phyloP scores from a whole-genome alignment of 1,284 basidiomycete genomes.

The Malassezia arunalokei region DNA sequence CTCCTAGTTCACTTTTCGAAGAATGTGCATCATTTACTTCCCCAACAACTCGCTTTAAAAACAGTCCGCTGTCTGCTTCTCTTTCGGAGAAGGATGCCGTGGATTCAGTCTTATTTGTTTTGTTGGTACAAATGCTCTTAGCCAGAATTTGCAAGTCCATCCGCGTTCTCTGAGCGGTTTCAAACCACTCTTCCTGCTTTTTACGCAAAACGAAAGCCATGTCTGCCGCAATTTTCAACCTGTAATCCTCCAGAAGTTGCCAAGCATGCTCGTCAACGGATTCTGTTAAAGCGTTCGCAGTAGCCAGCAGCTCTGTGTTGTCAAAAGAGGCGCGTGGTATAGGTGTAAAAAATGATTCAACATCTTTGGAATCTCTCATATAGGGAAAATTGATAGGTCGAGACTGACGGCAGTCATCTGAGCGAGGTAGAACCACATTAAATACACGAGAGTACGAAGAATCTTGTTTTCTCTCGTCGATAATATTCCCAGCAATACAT shows the following conservation, averaged over 20 bases:
- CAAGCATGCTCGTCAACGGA: neutral
- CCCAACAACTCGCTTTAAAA: too few species aligned
- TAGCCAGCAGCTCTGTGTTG: neutral
- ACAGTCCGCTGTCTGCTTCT: too few species aligned
- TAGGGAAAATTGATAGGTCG: neutral
- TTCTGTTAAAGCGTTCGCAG: neutral
- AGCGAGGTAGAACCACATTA: neutral
- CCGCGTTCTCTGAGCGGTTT: neutral
- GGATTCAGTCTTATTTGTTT: too few species aligned
- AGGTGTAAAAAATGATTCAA: neutral
- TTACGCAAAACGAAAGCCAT: neutral
- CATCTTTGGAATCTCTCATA: neutral
- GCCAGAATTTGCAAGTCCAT: neutral
- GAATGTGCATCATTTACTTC: too few species aligned
- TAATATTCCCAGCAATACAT: neutral
- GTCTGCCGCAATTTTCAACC: neutral
- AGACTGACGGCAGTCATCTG: neutral
- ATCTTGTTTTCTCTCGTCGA: neutral
- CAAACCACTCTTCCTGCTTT: neutral
- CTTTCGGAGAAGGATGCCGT: too few species aligned
- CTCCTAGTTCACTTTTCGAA: too few species aligned
- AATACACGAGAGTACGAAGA: neutral
- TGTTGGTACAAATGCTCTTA: too few species aligned
- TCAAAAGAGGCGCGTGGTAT: neutral
- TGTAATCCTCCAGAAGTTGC: neutral